phyloP scores from a whole-genome alignment of 2,329 filamentous ascomycete species.

The Verticillium zaregamsianum region DNA sequence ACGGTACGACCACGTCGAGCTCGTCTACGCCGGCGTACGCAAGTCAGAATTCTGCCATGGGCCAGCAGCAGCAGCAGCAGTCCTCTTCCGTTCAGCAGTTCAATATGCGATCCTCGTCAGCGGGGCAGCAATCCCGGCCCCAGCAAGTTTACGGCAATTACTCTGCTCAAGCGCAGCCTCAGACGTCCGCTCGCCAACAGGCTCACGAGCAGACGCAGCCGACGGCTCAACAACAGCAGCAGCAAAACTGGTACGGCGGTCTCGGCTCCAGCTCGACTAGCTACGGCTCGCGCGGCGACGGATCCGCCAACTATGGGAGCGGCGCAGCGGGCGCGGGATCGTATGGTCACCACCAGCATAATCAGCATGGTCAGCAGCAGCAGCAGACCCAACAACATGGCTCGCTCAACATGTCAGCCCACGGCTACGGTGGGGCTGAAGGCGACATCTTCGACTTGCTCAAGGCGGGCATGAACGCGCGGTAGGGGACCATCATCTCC shows the following conservation, averaged over 20 bases:
- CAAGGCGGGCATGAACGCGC: not conserved
- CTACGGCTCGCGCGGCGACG: not conserved
- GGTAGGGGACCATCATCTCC: not conserved
- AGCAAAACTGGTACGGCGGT: not conserved
- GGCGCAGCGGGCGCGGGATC: not conserved
- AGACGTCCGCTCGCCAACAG: conserved; percentile 2
- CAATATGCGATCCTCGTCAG: conserved; percentile 7
- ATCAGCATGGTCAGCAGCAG: not conserved
- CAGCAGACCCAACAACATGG: not conserved
- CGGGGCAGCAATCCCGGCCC: conserved; percentile 2
- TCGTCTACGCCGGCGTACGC: not conserved
- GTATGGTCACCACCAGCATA: conserved; percentile 4
- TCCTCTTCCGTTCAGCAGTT: not conserved
- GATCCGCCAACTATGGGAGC: not conserved
- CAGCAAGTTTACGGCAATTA: not conserved
- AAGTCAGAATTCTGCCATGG: conserved; percentile 10
- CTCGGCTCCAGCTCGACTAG: not conserved
- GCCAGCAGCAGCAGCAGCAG: conserved; percentile 21
- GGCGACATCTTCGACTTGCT: not conserved
- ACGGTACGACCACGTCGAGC: not conserved
- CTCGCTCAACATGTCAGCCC: not conserved
- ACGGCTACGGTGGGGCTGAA: not conserved
- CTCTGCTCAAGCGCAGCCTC: not conserved
- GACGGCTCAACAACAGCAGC: not conserved
- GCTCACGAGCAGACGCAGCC: conserved; percentile 1